A percentile compares a stretch with the other conserved stretches of the same genome.
Conservation (phyloP, 176 grass and related monocot genomes). For the Thinopyrum elongatum region DNA sequence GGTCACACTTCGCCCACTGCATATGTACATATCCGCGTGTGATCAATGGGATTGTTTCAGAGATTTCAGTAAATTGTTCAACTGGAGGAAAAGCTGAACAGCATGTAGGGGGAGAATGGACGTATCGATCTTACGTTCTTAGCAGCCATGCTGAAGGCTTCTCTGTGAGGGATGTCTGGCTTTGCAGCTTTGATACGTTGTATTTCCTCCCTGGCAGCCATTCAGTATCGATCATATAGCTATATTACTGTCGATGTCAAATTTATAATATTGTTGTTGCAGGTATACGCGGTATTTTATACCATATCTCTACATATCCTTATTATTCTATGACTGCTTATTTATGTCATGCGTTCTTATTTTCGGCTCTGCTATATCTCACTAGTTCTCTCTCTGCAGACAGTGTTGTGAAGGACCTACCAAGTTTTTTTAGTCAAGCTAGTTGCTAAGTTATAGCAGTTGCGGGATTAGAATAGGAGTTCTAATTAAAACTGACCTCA, state of each 20-base stretch:
- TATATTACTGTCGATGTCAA: background rate
- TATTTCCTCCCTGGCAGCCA: slow-evolving; percentile 87
- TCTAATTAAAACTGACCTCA: too few relatives aligned
- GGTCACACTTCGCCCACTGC: slow-evolving; percentile 97
- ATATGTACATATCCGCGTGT: slow-evolving; percentile 16
- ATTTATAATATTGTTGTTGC: background rate
- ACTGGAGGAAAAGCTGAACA: background rate
- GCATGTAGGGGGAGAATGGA: background rate
- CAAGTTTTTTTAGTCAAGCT: background rate
- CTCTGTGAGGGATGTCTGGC: slow-evolving; percentile 94
- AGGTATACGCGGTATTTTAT: background rate
- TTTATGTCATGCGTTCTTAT: background rate
- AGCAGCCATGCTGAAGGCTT: slow-evolving; percentile 98
- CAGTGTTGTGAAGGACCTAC: background rate
- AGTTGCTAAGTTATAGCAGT: background rate
- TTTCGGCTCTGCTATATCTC: background rate
- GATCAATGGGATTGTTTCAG: background rate
- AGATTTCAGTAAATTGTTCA: background rate
- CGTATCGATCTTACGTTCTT: slow-evolving; percentile 72
- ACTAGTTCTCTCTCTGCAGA: background rate
- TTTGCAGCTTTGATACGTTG: slow-evolving; percentile 94
- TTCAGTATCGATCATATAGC: too few relatives aligned
- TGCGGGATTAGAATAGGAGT: background rate
- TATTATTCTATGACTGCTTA: background rate
- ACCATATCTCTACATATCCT: background rate